These are phyloP conservation scores for Suhomyces terraborum DNA, from an alignment of 1,139 yeast genomes.

Conservation along the genomic window DNA sequence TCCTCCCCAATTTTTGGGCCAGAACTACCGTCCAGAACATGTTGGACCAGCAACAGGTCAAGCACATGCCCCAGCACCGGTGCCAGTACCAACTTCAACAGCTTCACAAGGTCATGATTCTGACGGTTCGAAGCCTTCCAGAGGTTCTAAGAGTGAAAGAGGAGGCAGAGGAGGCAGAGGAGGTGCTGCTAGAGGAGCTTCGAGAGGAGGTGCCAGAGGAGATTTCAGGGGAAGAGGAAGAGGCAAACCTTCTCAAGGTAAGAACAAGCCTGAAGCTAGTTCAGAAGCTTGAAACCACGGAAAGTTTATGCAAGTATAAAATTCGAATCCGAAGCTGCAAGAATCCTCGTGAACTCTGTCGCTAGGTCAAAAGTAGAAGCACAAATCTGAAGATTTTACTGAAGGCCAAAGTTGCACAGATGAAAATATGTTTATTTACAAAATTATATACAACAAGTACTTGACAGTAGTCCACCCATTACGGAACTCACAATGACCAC, in stretches of 20 bases:
- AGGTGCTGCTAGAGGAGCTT: background rate
- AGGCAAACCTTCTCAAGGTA: conserved; percentile 15
- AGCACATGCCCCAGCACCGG: conserved; percentile 1
- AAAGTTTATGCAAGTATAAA: background rate
- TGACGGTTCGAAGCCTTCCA: conserved; percentile 17
- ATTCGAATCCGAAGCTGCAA: no score
- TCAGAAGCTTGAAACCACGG: background rate
- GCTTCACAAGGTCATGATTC: no score
- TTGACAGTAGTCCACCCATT: no score
- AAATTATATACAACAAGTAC: conserved; percentile 1
- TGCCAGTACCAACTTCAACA: conserved; percentile 13
- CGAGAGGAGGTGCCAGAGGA: conserved; percentile 22
- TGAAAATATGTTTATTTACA: background rate
- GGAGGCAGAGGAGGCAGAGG: conserved; percentile 34
- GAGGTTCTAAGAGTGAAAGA: conserved; percentile 28
- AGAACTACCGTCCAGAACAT: conserved; percentile 9
- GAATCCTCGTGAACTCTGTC: no score
- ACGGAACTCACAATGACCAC: no score
- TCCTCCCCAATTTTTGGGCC: conserved; percentile 40
- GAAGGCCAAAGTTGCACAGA: no score
- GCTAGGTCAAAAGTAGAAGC: no score
- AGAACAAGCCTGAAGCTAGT: conserved; percentile 17
- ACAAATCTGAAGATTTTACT: no score
- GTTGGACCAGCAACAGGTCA: background rate
- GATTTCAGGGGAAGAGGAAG: conserved; percentile 9